A percentile compares a stretch with the other conserved stretches of the same genome.
phyloP scores from a whole-genome alignment of 148 eudicot genomes.

The Hydrangea macrophylla region DNA sequence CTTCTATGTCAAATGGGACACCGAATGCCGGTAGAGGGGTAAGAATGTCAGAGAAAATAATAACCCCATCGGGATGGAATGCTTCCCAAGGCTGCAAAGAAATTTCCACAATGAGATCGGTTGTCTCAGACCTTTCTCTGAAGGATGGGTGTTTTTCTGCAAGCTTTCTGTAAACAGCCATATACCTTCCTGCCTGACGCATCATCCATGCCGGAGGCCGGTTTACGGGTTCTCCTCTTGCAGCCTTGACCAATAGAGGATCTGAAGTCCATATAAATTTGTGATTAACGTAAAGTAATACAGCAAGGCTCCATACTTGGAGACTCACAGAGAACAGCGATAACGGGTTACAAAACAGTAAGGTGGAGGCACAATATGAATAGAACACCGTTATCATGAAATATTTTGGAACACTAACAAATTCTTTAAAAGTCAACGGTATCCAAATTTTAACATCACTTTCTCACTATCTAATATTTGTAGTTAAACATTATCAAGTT shows the following conservation, averaged over 20 bases:
- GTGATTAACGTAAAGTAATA: not conserved
- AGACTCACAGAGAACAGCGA: too few relatives aligned
- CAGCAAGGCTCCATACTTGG: not conserved
- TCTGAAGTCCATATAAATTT: conserved; percentile 38
- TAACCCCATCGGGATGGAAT: conserved; percentile 94
- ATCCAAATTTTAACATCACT: too few relatives aligned
- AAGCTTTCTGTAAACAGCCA: conserved; percentile 98
- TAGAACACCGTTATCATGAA: too few relatives aligned
- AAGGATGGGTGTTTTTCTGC: conserved; percentile 94
- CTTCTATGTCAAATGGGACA: conserved; percentile 97
- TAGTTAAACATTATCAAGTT: too few relatives aligned
- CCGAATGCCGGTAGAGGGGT: conserved; percentile 99
- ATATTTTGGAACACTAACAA: too few relatives aligned
- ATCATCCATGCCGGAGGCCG: conserved; percentile 99
- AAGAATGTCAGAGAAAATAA: conserved; percentile 95
- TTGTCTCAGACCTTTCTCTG: conserved; percentile 98
- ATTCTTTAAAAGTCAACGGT: too few relatives aligned
- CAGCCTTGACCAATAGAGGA: conserved; percentile 88
- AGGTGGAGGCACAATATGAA: too few relatives aligned
- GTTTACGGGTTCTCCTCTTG: conserved; percentile 73
- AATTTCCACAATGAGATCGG: conserved; percentile 98
- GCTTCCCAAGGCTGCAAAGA: conserved; percentile 99
- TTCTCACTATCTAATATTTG: too few relatives aligned
- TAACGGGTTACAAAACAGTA: too few relatives aligned
- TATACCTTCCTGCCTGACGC: conserved; percentile 99